Percentiles rank a stretch among this genome's conserved stretches.
Evolutionary conservation across 192 early-diverging fungal genomes (phyloP).

Genomic region (Phycomyces blakesleeanus): DNA sequence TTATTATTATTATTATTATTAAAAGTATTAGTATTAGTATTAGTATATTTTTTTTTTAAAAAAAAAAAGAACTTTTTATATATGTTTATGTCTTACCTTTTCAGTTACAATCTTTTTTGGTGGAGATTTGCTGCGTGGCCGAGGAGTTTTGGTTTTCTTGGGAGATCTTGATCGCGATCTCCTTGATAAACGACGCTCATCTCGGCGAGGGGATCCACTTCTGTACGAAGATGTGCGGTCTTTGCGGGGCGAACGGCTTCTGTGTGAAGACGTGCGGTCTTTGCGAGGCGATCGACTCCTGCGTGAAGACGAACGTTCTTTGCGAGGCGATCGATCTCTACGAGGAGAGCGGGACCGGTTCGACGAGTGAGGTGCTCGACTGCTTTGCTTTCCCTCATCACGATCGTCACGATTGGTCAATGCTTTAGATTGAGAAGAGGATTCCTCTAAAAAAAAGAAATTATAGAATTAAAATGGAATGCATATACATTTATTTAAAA

Average conservation of each 20-base stretch:
- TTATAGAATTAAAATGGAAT: too few relatives aligned
- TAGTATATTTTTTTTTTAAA: neutral
- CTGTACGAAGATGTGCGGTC: neutral
- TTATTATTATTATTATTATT: neutral
- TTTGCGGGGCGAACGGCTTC: neutral
- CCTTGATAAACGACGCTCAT: conserved; percentile 6
- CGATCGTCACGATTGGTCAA: neutral
- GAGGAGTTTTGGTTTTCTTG: conserved; percentile 2
- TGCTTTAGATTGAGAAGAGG: neutral
- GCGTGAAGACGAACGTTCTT: neutral
- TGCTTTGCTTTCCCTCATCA: neutral
- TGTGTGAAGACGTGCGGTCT: neutral
- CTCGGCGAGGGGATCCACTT: neutral
- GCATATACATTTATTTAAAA: too few relatives aligned
- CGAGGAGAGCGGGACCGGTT: neutral
- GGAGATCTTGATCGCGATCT: neutral
- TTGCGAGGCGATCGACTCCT: neutral
- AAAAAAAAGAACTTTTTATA: neutral
- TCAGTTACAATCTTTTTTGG: conserved; percentile 6
- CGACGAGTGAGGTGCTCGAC: neutral
- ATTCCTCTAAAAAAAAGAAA: neutral
- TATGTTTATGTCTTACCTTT: too few relatives aligned
- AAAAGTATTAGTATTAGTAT: too few relatives aligned
- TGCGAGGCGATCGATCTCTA: neutral
- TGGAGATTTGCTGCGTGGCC: neutral